Base-by-base conservation (phyloP, 306 rosid genomes). In the Quercus dentata region DNA sequence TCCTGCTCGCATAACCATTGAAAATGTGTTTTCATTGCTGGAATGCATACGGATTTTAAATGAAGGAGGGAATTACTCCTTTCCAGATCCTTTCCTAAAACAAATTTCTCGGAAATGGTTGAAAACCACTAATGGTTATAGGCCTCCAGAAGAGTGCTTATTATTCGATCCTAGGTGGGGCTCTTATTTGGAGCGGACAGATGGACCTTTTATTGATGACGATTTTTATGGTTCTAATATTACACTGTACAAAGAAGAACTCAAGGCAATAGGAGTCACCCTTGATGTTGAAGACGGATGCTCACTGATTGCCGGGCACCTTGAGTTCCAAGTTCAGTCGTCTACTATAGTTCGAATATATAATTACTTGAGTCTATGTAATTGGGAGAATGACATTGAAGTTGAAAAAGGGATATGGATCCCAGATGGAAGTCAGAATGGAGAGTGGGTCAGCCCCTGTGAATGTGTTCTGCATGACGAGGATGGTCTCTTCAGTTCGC, bases 171-270 rank as follows among this genome's bases (percentile, higher is more conserved):
- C 86, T 13, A 63, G 69, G 71, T 90, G 91, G 91, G 78, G 25
- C 23, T 21, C 5, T 20, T 38, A 78, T 73, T 62, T 92, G 80
- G 77, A 82, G 81, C 82, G 61, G 51, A 85, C 73, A 27, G 93
- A 91, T 73, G 98, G 92, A 15, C 97, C 94, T 19, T 93, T 93
- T 74, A 73, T 93, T 30, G 93, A 93, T 75, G 89, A 85, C 63
- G 68, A 13, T 1, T 85, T 81, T 75, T 90, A 88, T 81, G 89
- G 92, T 19, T 44, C 79, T 23, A 74, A 82, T 61, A 87, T 93
- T 49, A 52, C 69, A 2, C 56, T 79, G 1, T 93, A 83, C 84
- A 72, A 30, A 72, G 56, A 80, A 23, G 92, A 88, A 82, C 94
- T 93, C 64, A 35, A 69, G 21, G 84, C 81, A 31, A 79, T 93